phyloP scores from a whole-genome alignment of 306 rosid species.

The Mimosa bimucronata region DNA sequence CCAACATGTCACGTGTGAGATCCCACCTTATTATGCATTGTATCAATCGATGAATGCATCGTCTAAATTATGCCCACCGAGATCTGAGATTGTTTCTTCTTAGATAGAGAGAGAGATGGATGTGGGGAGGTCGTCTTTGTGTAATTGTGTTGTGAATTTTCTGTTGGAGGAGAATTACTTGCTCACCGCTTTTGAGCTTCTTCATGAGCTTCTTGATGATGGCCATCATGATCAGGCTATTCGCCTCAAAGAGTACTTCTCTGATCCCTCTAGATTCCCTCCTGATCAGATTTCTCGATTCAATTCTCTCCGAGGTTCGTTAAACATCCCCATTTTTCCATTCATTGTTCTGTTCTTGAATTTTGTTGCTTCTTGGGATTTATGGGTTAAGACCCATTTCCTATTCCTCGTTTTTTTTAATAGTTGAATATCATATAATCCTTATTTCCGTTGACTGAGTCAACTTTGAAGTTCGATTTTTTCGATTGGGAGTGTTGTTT shows the following conservation, averaged over 20 bases:
- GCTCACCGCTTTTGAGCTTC: slow-evolving; percentile 95
- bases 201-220: slow-evolving; percentile 97
- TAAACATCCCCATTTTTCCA: not conserved
- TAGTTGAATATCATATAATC: not conserved
- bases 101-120: slow-evolving; percentile 54
- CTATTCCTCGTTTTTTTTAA: not conserved
- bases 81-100: slow-evolving; percentile 36
- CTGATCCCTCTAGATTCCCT: slow-evolving; percentile 80
- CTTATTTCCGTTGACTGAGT: not conserved
- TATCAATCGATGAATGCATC: not conserved
- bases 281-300: slow-evolving; percentile 89
- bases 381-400: not conserved
- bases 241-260: slow-evolving; percentile 84
- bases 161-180: slow-evolving; percentile 89
- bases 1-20: not conserved
- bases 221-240: slow-evolving; percentile 88
- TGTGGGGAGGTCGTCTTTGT: slow-evolving; percentile 91
- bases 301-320: slow-evolving; percentile 79
- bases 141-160: slow-evolving; percentile 98
- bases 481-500: not conserved
- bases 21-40: not conserved
- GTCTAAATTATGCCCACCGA: slow-evolving; percentile 10
- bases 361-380: not conserved
- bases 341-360: slow-evolving; percentile 2
- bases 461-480: slow-evolving; percentile 1